Conservation (phyloP, 768 basidiomycete genomes). For the Chalciporus sphaerocephalus region DNA sequence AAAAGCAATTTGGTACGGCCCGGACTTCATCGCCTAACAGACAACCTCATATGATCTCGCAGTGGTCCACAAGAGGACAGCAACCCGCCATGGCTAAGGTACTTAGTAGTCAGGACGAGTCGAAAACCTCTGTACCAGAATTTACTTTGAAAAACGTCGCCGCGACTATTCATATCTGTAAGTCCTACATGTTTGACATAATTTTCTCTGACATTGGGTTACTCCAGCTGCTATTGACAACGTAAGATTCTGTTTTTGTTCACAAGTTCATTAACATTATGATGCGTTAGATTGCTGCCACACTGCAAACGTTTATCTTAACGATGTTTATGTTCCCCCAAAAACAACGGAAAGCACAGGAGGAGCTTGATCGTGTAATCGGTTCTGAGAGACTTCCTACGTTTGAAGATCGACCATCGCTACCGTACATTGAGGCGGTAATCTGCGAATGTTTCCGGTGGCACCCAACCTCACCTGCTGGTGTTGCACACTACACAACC, state of each 20-base stretch:
- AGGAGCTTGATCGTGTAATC: constrained; percentile 14
- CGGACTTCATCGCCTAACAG: background rate
- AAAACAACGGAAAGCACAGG: constrained; percentile 15
- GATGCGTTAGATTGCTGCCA: constrained; percentile 15
- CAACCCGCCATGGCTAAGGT: background rate
- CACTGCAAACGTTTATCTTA: constrained; percentile 7
- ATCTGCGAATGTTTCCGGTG: constrained; percentile 5
- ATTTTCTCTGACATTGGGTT: background rate
- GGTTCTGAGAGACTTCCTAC: constrained; percentile 12
- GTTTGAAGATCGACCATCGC: constrained; percentile 14
- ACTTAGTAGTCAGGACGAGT: background rate
- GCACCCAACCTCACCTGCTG: constrained; percentile 3
- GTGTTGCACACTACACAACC: constrained; percentile 5
- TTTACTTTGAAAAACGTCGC: background rate
- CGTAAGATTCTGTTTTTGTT: background rate
- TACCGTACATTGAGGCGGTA: constrained; percentile 19
- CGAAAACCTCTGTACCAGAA: background rate
- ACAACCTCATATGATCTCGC: background rate
- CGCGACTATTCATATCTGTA: constrained; percentile 1
- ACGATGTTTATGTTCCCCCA: constrained; percentile 17
- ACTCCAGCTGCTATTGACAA: constrained; percentile 1
- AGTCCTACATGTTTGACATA: background rate
- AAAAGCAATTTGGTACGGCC: constrained; percentile 41
- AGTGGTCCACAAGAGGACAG: background rate
- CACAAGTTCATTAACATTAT: background rate